Percentiles rank a stretch among this genome's conserved stretches.
Evolutionary conservation across 805 yeast species (phyloP).

Genomic region (Hanseniaspora thailandica): DNA sequence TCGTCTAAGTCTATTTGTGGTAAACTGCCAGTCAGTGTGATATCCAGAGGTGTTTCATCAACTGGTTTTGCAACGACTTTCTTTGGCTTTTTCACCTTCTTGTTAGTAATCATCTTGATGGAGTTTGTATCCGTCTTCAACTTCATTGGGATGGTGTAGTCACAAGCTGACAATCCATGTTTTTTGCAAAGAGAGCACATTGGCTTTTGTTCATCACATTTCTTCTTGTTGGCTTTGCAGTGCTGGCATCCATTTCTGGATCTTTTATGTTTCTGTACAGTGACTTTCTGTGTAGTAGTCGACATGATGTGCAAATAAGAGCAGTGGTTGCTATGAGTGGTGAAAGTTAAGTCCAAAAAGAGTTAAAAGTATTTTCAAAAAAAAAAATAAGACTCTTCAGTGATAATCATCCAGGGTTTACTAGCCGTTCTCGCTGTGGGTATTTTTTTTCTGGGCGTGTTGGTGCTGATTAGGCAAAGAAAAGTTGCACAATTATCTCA

Average conservation of each 20-base stretch:
- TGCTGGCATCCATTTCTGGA: constrained; percentile 7
- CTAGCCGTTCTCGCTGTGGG: no score
- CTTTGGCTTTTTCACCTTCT: background rate
- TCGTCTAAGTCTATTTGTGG: background rate
- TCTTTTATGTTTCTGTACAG: background rate
- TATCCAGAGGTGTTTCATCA: background rate
- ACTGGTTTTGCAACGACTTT: background rate
- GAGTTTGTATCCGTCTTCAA: background rate
- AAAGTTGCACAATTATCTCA: background rate
- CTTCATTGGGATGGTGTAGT: background rate
- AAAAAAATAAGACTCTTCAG: no score
- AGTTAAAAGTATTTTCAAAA: no score
- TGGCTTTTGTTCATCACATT: constrained; percentile 8
- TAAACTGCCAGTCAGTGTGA: background rate
- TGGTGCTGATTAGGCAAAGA: background rate
- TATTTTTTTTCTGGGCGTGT: background rate
- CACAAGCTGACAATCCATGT: background rate
- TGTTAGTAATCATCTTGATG: background rate
- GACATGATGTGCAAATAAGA: no score
- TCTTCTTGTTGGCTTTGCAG: constrained; percentile 3
- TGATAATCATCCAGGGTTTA: no score
- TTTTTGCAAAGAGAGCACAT: background rate
- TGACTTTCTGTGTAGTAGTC: no score
- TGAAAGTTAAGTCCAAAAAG: no score
- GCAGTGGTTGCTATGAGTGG: no score